These are phyloP conservation scores for Lipomyces mesembrius DNA, from an alignment of 805 yeast species.

Conservation along the genomic window DNA sequence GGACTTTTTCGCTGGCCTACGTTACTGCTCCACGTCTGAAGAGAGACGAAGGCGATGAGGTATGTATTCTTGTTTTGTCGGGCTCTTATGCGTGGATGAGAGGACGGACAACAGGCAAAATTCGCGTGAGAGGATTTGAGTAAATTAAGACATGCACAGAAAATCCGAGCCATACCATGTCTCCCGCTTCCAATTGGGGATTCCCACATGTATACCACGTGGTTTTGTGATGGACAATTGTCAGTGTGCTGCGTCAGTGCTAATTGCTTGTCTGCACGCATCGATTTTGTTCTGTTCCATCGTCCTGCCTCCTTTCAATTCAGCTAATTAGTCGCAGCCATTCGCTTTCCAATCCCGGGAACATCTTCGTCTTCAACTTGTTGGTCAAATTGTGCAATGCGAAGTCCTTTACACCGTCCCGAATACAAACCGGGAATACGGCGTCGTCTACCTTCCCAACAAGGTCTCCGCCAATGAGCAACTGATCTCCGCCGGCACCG, in stretches of 20 bases:
- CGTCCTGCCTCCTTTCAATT: not conserved
- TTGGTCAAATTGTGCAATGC: slow-evolving; percentile 68
- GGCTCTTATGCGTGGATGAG: not conserved
- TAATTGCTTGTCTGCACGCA: not conserved
- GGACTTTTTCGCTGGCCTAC: slow-evolving; percentile 66
- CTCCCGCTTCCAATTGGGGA: not conserved
- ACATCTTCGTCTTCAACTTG: slow-evolving; percentile 60
- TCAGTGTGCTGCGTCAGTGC: too few relatives aligned
- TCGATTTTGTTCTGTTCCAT: not conserved
- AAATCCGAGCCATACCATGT: not conserved
- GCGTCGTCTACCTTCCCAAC: slow-evolving; percentile 69
- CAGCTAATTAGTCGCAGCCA: slow-evolving; percentile 49
- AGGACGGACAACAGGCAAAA: not conserved
- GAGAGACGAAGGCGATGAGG: slow-evolving; percentile 41
- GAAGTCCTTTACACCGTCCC: slow-evolving; percentile 59
- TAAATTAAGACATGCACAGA: slow-evolving; percentile 14
- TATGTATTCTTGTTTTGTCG: slow-evolving; percentile 14
- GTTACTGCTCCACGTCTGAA: slow-evolving; percentile 61
- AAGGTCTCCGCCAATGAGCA: slow-evolving; percentile 63
- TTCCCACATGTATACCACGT: not conserved
- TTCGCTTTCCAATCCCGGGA: slow-evolving; percentile 65
- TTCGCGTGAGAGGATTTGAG: slow-evolving; percentile 14
- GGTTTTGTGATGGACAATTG: too few relatives aligned
- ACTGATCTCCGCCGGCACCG: slow-evolving; percentile 62
- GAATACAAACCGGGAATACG: slow-evolving; percentile 61